Evolutionary conservation across 2,329 filamentous ascomycete species (phyloP).

Genomic region (Coniosporium tulheliwenetii): DNA sequence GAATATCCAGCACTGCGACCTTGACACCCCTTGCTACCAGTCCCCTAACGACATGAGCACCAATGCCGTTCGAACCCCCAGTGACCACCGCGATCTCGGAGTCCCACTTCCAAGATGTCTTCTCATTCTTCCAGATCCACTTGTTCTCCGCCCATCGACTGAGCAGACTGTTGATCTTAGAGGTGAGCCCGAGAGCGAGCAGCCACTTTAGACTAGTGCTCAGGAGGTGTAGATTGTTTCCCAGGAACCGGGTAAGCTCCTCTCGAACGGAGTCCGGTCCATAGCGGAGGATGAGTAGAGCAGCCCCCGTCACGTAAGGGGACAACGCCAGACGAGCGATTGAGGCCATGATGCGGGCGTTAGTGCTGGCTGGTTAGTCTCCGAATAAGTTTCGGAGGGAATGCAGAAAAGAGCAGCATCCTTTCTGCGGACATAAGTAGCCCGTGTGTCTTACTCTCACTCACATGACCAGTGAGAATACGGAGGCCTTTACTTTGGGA

Average conservation of each 20-base stretch:
- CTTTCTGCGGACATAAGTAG: too few species aligned
- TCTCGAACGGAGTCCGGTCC: conserved; percentile 13
- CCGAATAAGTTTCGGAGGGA: too few species aligned
- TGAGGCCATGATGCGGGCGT: too few species aligned
- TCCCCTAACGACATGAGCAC: conserved; percentile 17
- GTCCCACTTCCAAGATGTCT: conserved; percentile 17
- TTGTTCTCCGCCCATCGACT: conserved; percentile 16
- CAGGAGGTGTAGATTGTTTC: conserved; percentile 6
- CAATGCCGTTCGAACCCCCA: conserved; percentile 21
- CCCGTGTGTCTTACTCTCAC: too few species aligned
- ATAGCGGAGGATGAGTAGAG: conserved; percentile 9
- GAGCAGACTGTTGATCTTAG: conserved; percentile 11
- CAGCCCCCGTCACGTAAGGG: conserved; percentile 5
- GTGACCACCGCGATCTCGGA: conserved; percentile 21
- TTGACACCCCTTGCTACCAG: conserved; percentile 19
- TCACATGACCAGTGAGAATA: too few species aligned
- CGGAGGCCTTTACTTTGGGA: too few species aligned
- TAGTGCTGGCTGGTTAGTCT: too few species aligned
- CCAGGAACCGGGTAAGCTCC: conserved; percentile 12
- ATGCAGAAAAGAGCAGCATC: too few species aligned
- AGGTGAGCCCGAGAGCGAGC: conserved; percentile 14
- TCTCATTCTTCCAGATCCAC: conserved; percentile 19
- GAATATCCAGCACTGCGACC: conserved; percentile 22
- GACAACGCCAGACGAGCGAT: conserved; percentile 1
- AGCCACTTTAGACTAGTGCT: conserved; percentile 14